These are phyloP conservation scores for Isabelozyma pseudorhagii DNA, from an alignment of 805 yeast species.

Conservation along the genomic window DNA sequence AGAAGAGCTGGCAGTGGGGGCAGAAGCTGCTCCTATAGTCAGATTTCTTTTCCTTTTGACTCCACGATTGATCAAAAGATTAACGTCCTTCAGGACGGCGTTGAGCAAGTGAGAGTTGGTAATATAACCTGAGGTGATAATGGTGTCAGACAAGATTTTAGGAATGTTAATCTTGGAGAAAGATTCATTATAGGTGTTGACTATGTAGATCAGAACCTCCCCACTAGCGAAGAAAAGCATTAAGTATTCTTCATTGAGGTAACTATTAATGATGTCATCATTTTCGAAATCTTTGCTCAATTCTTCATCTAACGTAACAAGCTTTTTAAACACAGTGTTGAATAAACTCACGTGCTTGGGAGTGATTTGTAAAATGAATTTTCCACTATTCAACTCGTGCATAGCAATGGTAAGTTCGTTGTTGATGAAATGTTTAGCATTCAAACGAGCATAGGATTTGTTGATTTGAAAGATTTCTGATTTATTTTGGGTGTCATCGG, in stretches of 20 bases:
- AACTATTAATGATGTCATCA: slow-evolving; percentile 62
- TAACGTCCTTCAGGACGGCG: slow-evolving; percentile 29
- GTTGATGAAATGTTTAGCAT: slow-evolving; percentile 59
- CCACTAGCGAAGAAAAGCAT: slow-evolving; percentile 66
- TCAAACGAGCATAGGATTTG: slow-evolving; percentile 58
- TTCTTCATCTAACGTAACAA: slow-evolving; percentile 45
- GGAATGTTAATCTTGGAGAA: slow-evolving; percentile 37
- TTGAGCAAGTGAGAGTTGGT: slow-evolving; percentile 39
- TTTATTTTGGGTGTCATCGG: slow-evolving; percentile 60
- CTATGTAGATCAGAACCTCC: slow-evolving; percentile 55
- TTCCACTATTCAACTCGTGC: slow-evolving; percentile 54
- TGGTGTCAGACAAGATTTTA: slow-evolving; percentile 41
- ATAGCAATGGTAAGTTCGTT: slow-evolving; percentile 64
- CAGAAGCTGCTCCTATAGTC: slow-evolving; percentile 5
- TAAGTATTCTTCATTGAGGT: slow-evolving; percentile 59
- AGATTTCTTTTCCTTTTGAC: slow-evolving; percentile 31
- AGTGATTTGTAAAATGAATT: slow-evolving; percentile 71
- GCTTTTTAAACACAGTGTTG: slow-evolving; percentile 53
- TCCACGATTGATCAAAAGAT: slow-evolving; percentile 17
- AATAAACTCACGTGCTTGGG: slow-evolving; percentile 61
- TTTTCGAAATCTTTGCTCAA: slow-evolving; percentile 22
- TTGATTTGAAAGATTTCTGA: slow-evolving; percentile 67
- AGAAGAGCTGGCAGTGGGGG: slow-evolving; percentile 1
- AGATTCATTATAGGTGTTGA: slow-evolving; percentile 36
- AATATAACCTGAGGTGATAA: slow-evolving; percentile 69